Base-by-base conservation (phyloP, 371 early-diverging fungal genomes). In the Apophysomyces trapeziformis region DNA sequence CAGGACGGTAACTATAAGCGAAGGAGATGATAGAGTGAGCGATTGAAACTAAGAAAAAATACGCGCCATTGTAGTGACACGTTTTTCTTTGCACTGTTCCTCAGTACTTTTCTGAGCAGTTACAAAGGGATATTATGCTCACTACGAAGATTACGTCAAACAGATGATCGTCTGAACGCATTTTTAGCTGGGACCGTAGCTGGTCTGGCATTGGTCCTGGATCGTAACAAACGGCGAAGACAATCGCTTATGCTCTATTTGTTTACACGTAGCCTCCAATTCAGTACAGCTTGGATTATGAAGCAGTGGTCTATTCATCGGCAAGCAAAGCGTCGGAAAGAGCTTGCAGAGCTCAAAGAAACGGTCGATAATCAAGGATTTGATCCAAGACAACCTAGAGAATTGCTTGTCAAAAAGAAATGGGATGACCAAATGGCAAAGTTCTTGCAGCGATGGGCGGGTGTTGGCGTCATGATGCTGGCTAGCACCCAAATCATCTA, bases 111-210 rank as follows among this genome's bases (percentile, higher is more conserved):
- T 65, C 85, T 92, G 37, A 89, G 90, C 38, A 73, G 87, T 7
- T 95, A 95, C 84, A 93, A 93, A 75, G 91, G 82, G 6, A 80
- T 88, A 12, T 78, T 94, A 41, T 95, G 94, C 77, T 64, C 75
- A 4, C 71, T 93, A 76, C 88, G 95, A 38, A 73, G 83, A 60
- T 58, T 82, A 36, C 77, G 87, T 50, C 73, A 77, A 26, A 75
- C 68, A 12, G 65, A 64, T 3, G 92, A 93, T 71, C 73, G 82
- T 26, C 71, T 86, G 50, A 92, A 92, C 60, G 83, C 94, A 7
- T 88, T 94, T 69, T 73, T 93, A 7, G 95, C 95, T 4, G 95
- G 95, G 14, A 77, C 87, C 39, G 68, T 93, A 1, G 91, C 95
- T 5, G 94, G 95, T 1, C 58, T 90, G 63, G 76, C 90, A 0